Percentiles rank a stretch among this genome's conserved stretches.
Conservation (phyloP, 495 filamentous ascomycete species). For the Penicillium lividum region DNA sequence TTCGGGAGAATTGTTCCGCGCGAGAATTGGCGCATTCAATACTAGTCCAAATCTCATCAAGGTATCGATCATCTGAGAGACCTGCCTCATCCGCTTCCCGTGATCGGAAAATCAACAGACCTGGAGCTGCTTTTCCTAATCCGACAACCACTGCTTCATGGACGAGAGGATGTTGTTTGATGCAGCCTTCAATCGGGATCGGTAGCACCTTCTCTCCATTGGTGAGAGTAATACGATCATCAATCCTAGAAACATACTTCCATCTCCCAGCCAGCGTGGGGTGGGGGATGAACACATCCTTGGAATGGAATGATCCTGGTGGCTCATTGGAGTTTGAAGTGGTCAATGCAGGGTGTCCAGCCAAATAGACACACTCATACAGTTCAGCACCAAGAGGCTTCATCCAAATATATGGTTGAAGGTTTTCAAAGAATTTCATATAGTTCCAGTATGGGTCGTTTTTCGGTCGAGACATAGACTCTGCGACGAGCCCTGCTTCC, state of each 20-base stretch:
- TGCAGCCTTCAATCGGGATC: constrained; percentile 57
- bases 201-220: constrained; percentile 75
- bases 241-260: constrained; percentile 63
- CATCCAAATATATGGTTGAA: constrained; percentile 50
- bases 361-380: constrained; percentile 55
- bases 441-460: constrained; percentile 57
- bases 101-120: constrained; percentile 53
- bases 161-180: constrained; percentile 52
- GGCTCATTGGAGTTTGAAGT: constrained; percentile 55
- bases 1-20: constrained; percentile 56
- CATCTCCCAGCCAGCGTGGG: constrained; percentile 58
- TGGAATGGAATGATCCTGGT: constrained; percentile 54
- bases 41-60: constrained; percentile 49
- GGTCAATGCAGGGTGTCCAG: constrained; percentile 52
- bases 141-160: constrained; percentile 63
- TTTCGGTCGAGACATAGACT: constrained; percentile 48
- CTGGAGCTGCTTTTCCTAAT: constrained; percentile 48
- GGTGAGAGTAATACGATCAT: constrained; percentile 63
- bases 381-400: constrained; percentile 45
- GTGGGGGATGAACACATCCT: constrained; percentile 65
- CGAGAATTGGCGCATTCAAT: constrained; percentile 51
- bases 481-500: constrained; percentile 54
- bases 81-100: constrained; percentile 27
- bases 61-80: constrained; percentile 40
- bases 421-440: constrained; percentile 48